phyloP scores from a whole-genome alignment of 2,329 filamentous ascomycete genomes.

The Paecilomyces variotii region DNA sequence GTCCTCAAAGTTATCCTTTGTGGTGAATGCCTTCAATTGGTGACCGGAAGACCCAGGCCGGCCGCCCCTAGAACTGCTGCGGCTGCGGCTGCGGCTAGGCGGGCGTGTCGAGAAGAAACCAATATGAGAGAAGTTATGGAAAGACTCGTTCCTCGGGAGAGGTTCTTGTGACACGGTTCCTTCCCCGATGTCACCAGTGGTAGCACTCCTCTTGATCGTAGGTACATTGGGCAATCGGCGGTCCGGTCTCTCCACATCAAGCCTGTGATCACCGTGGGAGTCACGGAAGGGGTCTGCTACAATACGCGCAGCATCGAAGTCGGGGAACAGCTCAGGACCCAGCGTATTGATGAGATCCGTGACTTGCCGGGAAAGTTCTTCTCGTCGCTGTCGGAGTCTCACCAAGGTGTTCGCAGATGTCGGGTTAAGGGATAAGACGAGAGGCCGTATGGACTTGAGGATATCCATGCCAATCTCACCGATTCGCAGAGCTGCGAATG shows the following conservation, averaged over 20 bases:
- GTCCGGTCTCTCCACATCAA: slow-evolving; percentile 7
- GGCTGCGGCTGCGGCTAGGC: slow-evolving; percentile 67
- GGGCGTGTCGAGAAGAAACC: slow-evolving; percentile 86
- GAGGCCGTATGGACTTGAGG: slow-evolving; percentile 81
- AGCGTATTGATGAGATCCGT: slow-evolving; percentile 91
- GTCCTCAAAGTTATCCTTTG: slow-evolving; percentile 67
- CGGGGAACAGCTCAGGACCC: slow-evolving; percentile 92
- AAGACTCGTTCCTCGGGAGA: slow-evolving; percentile 83
- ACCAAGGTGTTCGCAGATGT: slow-evolving; percentile 76
- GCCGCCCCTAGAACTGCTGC: slow-evolving; percentile 61
- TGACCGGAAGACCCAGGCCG: slow-evolving; percentile 55
- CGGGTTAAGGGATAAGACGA: slow-evolving; percentile 78
- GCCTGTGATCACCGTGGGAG: slow-evolving; percentile 10
- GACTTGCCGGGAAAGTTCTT: slow-evolving; percentile 69
- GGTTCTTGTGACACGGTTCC: slow-evolving; percentile 33
- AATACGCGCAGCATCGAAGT: slow-evolving; percentile 74
- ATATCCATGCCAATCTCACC: slow-evolving; percentile 99
- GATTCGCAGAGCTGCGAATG: slow-evolving; percentile 86
- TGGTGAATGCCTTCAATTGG: slow-evolving; percentile 61
- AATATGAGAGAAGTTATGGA: slow-evolving; percentile 78
- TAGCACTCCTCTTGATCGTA: slow-evolving; percentile 16
- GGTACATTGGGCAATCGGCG: slow-evolving; percentile 5
- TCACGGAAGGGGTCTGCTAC: slow-evolving; percentile 46
- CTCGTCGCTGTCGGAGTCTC: slow-evolving; percentile 64
- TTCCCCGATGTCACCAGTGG: slow-evolving; percentile 13